Base-by-base conservation (phyloP, 169 alveolate species). In the Plasmodium vivax region DNA sequence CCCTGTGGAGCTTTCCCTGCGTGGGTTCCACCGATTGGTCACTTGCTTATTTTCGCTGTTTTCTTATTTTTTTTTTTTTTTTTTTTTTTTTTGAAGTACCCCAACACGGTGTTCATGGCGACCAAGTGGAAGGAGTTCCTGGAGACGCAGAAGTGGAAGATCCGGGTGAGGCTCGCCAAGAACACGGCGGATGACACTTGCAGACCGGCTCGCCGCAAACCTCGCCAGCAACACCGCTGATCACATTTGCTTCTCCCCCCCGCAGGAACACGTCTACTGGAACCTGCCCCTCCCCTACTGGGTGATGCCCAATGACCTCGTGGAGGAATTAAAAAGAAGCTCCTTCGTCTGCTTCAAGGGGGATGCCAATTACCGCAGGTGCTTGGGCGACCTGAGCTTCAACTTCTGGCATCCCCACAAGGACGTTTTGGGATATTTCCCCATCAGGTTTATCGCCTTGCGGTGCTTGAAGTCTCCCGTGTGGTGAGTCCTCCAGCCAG, bases 71-170 rank as follows among this genome's bases (percentile, higher is more conserved):
- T 32, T 34, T 56, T 12, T 32, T 56, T 51, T 83, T 72, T 83
- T 8, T 30, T 30, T 41, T 30, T 74, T 74, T 87, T 77, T 47
- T 30, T 54, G 23, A 19, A 87, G 93, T 87, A 75, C 71, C 93
- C 93, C 32, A 87, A 87, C 74, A 75, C 93, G 9, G 85, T 51
- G 10, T 87, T 87, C 58, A 87, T 87, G 93, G 93, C 93, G 36
- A 87, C 79, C 34, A 74, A 51, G 62, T 87, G 93, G 93, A 87
- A 87, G 82, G 27, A 75, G 43, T 87, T 87, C 45, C 45, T 87
- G 27, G 32, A 87, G 14, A 23, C 79, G 3, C 36, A 77, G 38
- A 87, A 34, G 45, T 87, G 93, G 93, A 75, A 75, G 30, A 74
- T 87, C 54, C 82, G 75, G 79, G 93, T 87, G 56, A 75, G 32